phyloP scores from a whole-genome alignment of 1,284 basidiomycete species.

The Naganishia cerealis region DNA sequence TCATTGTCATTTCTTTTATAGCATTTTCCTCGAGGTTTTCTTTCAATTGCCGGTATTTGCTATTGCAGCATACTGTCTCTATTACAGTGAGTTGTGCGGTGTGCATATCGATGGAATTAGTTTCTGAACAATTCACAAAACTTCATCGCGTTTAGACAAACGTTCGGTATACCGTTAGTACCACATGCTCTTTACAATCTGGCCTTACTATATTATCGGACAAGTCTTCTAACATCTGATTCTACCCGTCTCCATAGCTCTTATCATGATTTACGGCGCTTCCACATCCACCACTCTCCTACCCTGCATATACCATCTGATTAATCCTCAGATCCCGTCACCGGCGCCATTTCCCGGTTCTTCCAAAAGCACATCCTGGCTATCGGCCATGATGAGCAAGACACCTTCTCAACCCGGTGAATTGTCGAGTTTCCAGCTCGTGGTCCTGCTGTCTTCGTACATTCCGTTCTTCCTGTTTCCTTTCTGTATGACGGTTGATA shows the following conservation, averaged over 20 bases:
- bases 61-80: slow-evolving; percentile 66
- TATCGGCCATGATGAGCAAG: slow-evolving; percentile 12
- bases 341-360: slow-evolving; percentile 1
- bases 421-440: slow-evolving; percentile 55
- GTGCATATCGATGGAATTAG: not conserved
- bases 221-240: slow-evolving; percentile 55
- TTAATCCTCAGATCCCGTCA: slow-evolving; percentile 47
- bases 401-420: slow-evolving; percentile 32
- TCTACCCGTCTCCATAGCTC: slow-evolving; percentile 58
- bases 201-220: not conserved
- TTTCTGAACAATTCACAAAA: not conserved
- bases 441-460: slow-evolving; percentile 68
- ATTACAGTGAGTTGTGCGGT: slow-evolving; percentile 59
- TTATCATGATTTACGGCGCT: slow-evolving; percentile 70
- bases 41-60: slow-evolving; percentile 78
- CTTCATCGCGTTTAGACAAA: not conserved
- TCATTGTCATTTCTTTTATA: not conserved
- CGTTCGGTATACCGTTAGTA: slow-evolving; percentile 23
- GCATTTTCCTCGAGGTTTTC: slow-evolving; percentile 52
- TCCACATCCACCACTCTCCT: slow-evolving; percentile 74
- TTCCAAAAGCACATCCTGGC: slow-evolving; percentile 31
- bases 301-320: slow-evolving; percentile 65
- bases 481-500: slow-evolving; percentile 69
- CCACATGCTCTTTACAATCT: not conserved
- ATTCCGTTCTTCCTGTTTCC: slow-evolving; percentile 74